These are phyloP conservation scores for Boletellus sp. DNA, from an alignment of 768 basidiomycete genomes.

Conservation along the genomic window DNA sequence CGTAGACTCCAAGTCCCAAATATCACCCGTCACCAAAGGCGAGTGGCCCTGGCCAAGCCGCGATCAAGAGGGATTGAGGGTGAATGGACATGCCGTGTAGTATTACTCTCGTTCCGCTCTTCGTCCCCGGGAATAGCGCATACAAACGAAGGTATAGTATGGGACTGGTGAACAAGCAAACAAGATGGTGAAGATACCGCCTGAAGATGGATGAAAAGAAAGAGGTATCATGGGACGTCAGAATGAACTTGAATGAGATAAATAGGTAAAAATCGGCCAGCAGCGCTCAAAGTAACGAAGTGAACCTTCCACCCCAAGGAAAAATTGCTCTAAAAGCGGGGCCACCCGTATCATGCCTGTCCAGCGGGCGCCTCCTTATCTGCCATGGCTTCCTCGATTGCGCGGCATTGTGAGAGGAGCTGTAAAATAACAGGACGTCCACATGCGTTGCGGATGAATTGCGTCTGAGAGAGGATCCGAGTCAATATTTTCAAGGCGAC, in stretches of 20 bases:
- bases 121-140: neutral
- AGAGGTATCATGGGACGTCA: neutral
- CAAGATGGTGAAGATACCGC: conserved; percentile 2
- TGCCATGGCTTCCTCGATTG: conserved; percentile 52
- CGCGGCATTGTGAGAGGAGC: conserved; percentile 61
- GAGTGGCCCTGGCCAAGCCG: no score
- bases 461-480: conserved; percentile 38
- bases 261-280: neutral
- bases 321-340: no score
- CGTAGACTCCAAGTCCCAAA: no score
- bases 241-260: neutral
- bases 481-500: conserved; percentile 1
- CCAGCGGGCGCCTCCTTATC: conserved; percentile 7
- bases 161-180: conserved; percentile 2
- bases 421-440: conserved; percentile 65
- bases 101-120: neutral
- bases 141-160: neutral
- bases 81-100: neutral
- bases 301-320: no score
- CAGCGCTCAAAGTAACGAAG: no score
- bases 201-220: neutral
- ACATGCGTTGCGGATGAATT: conserved; percentile 66
- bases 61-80: neutral
- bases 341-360: no score
- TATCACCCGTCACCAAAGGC: no score